A percentile compares a stretch with the other conserved stretches of the same genome.
Conservation (phyloP, 345 rosid genomes). For the Kandelia obovata region DNA sequence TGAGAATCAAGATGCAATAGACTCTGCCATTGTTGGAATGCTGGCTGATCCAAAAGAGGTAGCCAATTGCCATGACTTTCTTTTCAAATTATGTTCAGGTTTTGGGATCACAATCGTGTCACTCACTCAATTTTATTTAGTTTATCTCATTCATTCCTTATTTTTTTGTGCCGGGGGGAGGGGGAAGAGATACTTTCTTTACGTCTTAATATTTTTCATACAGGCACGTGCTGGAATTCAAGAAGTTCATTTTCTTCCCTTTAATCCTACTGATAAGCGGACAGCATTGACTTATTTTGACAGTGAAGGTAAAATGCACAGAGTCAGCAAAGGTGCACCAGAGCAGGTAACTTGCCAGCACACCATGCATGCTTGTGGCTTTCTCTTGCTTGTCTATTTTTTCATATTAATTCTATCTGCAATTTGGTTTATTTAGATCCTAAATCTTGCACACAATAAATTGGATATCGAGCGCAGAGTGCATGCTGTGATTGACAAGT, state of each 20-base stretch:
- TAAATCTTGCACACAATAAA: constrained; percentile 82
- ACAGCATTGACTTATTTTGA: constrained; percentile 89
- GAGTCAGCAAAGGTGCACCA: constrained; percentile 99
- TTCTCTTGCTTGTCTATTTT: not conserved
- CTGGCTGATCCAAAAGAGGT: constrained; percentile 99
- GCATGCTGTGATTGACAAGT: constrained; percentile 90
- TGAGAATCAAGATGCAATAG: constrained; percentile 97
- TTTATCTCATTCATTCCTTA: not conserved
- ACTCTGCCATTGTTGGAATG: constrained; percentile 91
- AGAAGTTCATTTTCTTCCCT: constrained; percentile 95
- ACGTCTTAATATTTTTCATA: constrained; percentile 1
- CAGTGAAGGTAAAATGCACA: constrained; percentile 80
- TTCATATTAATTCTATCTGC: constrained; percentile 16
- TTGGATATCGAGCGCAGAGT: constrained; percentile 85
- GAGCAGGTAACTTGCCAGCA: constrained; percentile 64
- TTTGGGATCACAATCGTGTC: not conserved
- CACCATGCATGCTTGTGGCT: not conserved
- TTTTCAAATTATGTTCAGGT: not conserved
- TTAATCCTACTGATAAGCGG: constrained; percentile 96
- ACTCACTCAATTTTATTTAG: not conserved
- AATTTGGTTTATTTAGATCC: constrained; percentile 50
- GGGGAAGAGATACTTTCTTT: not conserved
- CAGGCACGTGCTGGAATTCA: constrained; percentile 96
- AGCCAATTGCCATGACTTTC: not conserved
- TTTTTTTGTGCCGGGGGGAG: not conserved